Evolutionary conservation across 1,139 yeast species (phyloP).

Genomic region (Kodamaea suecica): DNA sequence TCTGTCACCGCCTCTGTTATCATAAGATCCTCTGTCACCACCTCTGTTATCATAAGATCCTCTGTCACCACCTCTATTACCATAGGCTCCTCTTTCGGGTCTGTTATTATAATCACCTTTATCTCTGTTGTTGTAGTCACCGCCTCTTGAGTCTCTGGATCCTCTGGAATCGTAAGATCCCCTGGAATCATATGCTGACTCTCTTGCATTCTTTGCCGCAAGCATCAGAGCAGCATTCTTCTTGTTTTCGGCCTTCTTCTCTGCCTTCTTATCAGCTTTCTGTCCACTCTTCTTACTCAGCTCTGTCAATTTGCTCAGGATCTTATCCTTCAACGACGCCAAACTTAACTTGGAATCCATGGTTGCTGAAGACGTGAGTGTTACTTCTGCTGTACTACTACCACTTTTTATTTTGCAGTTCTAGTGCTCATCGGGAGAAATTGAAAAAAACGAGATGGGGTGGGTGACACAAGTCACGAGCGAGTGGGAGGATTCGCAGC

Average conservation of each 20-base stretch:
- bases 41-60: neutral
- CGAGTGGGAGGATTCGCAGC: no score
- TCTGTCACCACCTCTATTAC: neutral
- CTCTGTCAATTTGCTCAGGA: conserved; percentile 41
- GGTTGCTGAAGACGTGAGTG: conserved; percentile 1
- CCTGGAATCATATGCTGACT: conserved; percentile 9
- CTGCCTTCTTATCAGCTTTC: conserved; percentile 20
- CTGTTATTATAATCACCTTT: neutral
- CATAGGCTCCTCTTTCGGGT: neutral
- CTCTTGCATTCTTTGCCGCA: conserved; percentile 7
- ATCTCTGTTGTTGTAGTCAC: neutral
- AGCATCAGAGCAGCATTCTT: conserved; percentile 2
- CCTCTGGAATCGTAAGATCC: conserved; percentile 2
- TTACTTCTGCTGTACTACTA: no score
- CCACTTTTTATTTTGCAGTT: no score
- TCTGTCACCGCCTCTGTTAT: neutral
- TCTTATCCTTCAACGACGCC: conserved; percentile 57
- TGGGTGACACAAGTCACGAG: no score
- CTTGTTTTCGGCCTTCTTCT: conserved; percentile 14
- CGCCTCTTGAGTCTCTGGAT: conserved; percentile 2
- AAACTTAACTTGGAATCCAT: conserved; percentile 43
- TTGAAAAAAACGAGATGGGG: no score
- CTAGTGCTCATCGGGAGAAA: no score
- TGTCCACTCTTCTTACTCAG: conserved; percentile 22
- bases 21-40: neutral